Base-by-base conservation (phyloP, 2,329 filamentous ascomycete genomes). In the Amphichorda felina region DNA sequence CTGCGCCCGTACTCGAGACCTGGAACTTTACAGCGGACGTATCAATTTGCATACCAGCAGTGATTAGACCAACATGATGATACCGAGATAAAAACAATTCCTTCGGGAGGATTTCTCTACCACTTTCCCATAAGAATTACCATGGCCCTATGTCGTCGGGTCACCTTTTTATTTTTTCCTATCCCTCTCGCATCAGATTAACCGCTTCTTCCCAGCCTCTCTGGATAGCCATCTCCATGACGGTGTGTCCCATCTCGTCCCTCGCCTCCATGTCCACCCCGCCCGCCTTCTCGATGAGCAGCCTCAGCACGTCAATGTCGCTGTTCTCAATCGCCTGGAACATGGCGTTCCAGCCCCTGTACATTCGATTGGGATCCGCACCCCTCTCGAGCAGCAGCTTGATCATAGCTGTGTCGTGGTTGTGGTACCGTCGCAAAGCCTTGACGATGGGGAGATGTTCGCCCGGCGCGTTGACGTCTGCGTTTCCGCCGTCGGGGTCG, bases 371-470 rank as follows among this genome's bases (percentile, higher is more conserved):
- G 33, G 78, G 74, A 45, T 82, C 75, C 2, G 75, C 79, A 8
- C 79, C 78, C 40, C 69, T 64, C 9, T 66, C 66, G 7, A 83
- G 63, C 5, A 83, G 61, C 56, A 78, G 61, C 50, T 77, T 68
- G 22, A 82, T 63, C 37, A 79, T 72, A 28, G 73, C 68, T 0
- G 69, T 66, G 43, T 80, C 69, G 24, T 65, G 61, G 8, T 64
- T 63, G 36, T 68, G 60, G 45, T 70, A 70, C 16, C 74, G 62
- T 4, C 78, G 68, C 30, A 83, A 64, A 2, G 79, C 74, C 54
- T 82, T 83, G 51, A 83, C 76, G 36, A 83, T 68, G 7, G 79
- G 79, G 9, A 83, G 57, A 52, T 83, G 79, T 59, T 83, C 79
- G 15, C 79, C 79, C 0, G 79, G 77, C 0, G 72, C 63, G 49